These are phyloP conservation scores for Exophiala sp. DNA, from an alignment of 2,329 filamentous ascomycete genomes.

Conservation along the genomic window DNA sequence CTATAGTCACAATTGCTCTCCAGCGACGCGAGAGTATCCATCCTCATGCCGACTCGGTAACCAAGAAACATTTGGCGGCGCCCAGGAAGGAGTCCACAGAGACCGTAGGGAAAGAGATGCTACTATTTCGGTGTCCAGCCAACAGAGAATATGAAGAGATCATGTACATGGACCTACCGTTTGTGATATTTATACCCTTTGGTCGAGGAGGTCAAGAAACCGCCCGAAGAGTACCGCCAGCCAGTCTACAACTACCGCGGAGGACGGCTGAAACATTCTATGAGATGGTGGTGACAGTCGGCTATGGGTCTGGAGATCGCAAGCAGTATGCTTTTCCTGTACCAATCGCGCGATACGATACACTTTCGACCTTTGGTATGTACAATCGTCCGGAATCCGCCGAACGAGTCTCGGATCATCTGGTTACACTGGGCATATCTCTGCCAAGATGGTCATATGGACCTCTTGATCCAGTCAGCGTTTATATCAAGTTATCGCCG, in stretches of 20 bases:
- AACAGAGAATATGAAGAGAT: constrained; percentile 85
- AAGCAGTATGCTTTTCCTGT: constrained; percentile 90
- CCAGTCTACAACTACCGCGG: constrained; percentile 83
- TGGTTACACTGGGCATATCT: constrained; percentile 87
- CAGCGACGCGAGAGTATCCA: constrained; percentile 95
- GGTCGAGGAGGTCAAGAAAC: constrained; percentile 87
- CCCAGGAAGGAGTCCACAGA: constrained; percentile 88
- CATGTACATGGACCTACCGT: constrained; percentile 93
- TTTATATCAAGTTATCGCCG: constrained; percentile 90
- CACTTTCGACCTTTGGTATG: constrained; percentile 97
- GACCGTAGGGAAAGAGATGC: constrained; percentile 91
- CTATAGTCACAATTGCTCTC: constrained; percentile 88
- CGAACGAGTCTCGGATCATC: constrained; percentile 79
- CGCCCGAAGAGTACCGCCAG: constrained; percentile 84
- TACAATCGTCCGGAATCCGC: constrained; percentile 94
- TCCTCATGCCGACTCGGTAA: constrained; percentile 87
- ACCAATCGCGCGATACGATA: constrained; percentile 90
- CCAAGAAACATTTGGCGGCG: constrained; percentile 85
- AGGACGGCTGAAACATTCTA: constrained; percentile 96
- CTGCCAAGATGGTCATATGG: constrained; percentile 96
- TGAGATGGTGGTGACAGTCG: constrained; percentile 91
- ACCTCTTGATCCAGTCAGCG: constrained; percentile 87
- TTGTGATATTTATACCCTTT: constrained; percentile 95
- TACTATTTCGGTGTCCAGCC: constrained; percentile 80
- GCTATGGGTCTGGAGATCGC: constrained; percentile 82